Percentiles rank a stretch among this genome's conserved stretches.
These are phyloP conservation scores for Dichotomocladium elegans DNA, from an alignment of 371 early-diverging fungal genomes.

Conservation along the genomic window DNA sequence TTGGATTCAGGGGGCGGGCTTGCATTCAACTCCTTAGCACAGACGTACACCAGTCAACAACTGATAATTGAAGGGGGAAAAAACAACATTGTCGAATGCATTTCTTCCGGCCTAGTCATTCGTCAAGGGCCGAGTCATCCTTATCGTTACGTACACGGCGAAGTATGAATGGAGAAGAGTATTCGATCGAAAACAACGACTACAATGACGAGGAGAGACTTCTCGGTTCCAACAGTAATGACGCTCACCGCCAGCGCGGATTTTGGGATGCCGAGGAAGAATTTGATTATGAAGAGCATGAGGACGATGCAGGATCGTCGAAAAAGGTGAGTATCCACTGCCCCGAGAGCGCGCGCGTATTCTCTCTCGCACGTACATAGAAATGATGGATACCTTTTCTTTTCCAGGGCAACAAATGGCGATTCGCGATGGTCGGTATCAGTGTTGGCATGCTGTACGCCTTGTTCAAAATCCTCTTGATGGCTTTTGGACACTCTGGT, in stretches of 20 bases:
- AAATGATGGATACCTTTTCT: too few species aligned
- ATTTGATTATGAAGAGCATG: conserved; percentile 3
- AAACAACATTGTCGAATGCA: too few species aligned
- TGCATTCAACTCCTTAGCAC: too few species aligned
- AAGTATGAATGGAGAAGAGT: conserved; percentile 6
- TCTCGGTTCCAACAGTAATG: background rate
- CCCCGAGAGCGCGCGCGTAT: too few species aligned
- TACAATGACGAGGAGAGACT: background rate
- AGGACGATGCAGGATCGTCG: background rate
- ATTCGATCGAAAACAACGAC: conserved; percentile 4
- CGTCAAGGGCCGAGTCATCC: background rate
- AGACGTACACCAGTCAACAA: too few species aligned
- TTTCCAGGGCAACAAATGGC: too few species aligned
- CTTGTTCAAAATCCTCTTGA: conserved; percentile 19
- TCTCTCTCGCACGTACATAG: too few species aligned
- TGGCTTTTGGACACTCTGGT: conserved; percentile 8
- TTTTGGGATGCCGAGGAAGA: conserved; percentile 11
- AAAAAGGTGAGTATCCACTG: too few species aligned
- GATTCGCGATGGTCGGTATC: conserved; percentile 14
- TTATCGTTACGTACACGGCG: conserved; percentile 9
- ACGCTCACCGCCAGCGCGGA: background rate
- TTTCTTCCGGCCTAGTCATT: too few species aligned
- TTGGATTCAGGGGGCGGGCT: too few species aligned
- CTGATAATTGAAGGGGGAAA: too few species aligned
- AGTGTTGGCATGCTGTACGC: conserved; percentile 24